Conservation (phyloP, 768 basidiomycete species). For the Dacryopinax spathularia region DNA sequence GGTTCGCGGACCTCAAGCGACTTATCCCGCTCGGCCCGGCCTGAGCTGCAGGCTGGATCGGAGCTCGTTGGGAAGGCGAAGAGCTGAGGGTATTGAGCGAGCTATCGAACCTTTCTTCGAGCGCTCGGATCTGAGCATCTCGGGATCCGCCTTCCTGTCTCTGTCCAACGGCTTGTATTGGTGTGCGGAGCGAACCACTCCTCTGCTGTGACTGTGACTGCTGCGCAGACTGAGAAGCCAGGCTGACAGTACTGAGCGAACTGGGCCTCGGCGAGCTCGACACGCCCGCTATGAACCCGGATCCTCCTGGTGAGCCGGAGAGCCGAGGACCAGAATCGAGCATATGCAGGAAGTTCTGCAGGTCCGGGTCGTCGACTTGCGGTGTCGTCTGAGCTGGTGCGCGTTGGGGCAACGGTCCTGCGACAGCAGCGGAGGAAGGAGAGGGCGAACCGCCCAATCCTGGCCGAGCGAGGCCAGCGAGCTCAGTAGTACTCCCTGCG, state of each 20-base stretch:
- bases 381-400: background rate
- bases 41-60: background rate
- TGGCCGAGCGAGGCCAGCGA: background rate
- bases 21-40: background rate
- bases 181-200: background rate
- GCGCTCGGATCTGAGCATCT: background rate
- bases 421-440: no score
- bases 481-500: background rate
- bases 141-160: no score
- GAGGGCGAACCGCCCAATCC: no score
- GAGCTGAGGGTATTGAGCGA: background rate
- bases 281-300: background rate
- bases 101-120: background rate
- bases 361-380: background rate
- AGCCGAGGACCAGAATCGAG: background rate
- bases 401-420: background rate
- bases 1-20: background rate
- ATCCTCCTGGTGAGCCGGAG: background rate
- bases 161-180: no score
- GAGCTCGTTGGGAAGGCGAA: background rate
- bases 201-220: background rate
- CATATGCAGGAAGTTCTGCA: background rate
- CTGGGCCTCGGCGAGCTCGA: background rate
- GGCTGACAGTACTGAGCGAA: background rate
- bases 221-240: background rate